A percentile compares a stretch with the other conserved stretches of the same genome.
phyloP scores from a whole-genome alignment of 1,139 yeast species.

The Suhomyces atakaporum region DNA sequence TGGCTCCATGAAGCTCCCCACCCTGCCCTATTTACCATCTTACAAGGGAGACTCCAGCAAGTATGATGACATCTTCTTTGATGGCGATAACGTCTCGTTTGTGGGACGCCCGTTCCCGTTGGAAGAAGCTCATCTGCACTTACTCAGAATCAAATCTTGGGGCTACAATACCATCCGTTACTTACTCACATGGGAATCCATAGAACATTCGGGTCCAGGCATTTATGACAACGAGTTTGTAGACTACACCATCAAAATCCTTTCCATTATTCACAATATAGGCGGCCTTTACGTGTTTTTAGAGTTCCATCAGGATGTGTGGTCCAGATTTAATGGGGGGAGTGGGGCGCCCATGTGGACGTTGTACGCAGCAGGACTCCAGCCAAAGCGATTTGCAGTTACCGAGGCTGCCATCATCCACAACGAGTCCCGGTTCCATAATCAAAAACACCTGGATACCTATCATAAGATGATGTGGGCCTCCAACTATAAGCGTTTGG shows the following conservation, averaged over 20 bases:
- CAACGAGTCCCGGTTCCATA: constrained; percentile 43
- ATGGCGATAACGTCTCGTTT: constrained; percentile 74
- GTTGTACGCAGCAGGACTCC: constrained; percentile 87
- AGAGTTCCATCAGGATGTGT: constrained; percentile 93
- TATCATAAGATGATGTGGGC: constrained; percentile 94
- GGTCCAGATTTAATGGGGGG: constrained; percentile 93
- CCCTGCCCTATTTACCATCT: constrained; percentile 55
- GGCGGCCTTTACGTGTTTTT: constrained; percentile 81
- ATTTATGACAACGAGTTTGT: constrained; percentile 76
- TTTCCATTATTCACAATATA: constrained; percentile 56
- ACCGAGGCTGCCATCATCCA: constrained; percentile 82
- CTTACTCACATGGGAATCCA: constrained; percentile 87
- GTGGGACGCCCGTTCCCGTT: constrained; percentile 81
- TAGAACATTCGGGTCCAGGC: constrained; percentile 89
- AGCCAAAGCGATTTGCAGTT: constrained; percentile 64
- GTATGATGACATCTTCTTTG: constrained; percentile 52
- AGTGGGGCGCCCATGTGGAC: constrained; percentile 98
- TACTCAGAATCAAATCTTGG: constrained; percentile 70
- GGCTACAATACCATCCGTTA: constrained; percentile 82
- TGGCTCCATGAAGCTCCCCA: constrained; percentile 73
- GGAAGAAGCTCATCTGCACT: constrained; percentile 69
- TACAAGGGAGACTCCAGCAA: constrained; percentile 49
- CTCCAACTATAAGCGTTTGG: constrained; percentile 77
- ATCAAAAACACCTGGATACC: constrained; percentile 34
- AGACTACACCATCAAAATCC: constrained; percentile 64